Evolutionary conservation across 202 grass and related monocot species (phyloP), one percentile per base, ranked within the genome.

Genomic region (Zoysia matrella): DNA sequence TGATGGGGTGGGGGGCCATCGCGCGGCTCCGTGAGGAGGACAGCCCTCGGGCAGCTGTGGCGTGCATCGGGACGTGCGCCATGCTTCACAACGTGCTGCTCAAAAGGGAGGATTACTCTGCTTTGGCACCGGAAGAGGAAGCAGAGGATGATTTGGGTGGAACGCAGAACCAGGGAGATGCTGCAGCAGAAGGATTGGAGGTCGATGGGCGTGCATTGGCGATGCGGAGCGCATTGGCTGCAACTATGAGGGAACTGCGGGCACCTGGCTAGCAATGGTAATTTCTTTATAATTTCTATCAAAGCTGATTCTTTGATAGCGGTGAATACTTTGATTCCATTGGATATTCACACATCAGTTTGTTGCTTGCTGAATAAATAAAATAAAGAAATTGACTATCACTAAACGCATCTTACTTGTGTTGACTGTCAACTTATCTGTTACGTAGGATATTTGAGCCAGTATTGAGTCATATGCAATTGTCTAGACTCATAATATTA

Each of bases 61-160:
- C 93, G 1, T 96, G 87, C 88, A 88, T 96, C 18, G 87, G 87
- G 46, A 92, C 93, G 0, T 96, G 90, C 53, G 90, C 93, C 1
- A 96, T 96, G 83, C 90, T 95, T 52, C 93, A 96, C 86, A 96
- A 96, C 57, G 80, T 92, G 71, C 52, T 96, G 80, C 80, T 96
- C 58, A 70, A 83, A 2, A 85, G 92, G 83, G 90, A 90, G 60
- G 92, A 90, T 67, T 87, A 77, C 84, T 92, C 89, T 36, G 87
- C 87, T 8, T 63, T 89, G 76, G 83, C 78, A 14, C 79, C 82
- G 2, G 86, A 89, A 65, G 87, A 86, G 22, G 65, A n/a, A n/a
- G 49, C 16, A 57, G 83, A 65, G 41, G 69, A 0, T 22, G 64
- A 55, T 49, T 60, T 71, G 55, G 52, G 52, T 40, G n/a, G 18